Percentiles rank a stretch among this genome's conserved stretches.
phyloP scores from a whole-genome alignment of 768 basidiomycete species.

The Rubroboletus satanas region DNA sequence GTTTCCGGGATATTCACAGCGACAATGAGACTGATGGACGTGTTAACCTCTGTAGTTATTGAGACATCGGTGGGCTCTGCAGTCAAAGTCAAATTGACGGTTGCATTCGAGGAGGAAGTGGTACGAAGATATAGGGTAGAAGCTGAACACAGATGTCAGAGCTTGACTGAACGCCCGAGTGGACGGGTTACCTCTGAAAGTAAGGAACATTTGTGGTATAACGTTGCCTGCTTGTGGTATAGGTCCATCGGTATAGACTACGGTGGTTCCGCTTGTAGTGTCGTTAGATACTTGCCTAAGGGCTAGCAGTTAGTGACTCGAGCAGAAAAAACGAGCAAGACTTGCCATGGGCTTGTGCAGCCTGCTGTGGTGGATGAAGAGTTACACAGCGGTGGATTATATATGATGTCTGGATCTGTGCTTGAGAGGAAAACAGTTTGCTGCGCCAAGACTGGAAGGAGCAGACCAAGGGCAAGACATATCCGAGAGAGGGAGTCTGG shows the following conservation, averaged over 20 bases:
- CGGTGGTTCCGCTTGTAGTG: conserved; percentile 8
- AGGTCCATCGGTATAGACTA: conserved; percentile 42
- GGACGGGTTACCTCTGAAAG: conserved; percentile 44
- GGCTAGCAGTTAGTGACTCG: not conserved
- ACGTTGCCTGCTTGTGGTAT: conserved; percentile 38
- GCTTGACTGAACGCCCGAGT: not conserved
- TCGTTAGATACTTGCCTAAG: conserved; percentile 23
- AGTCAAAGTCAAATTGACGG: conserved; percentile 49
- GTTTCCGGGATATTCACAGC: conserved; percentile 40
- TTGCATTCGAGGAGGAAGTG: conserved; percentile 45
- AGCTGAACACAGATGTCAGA: conserved; percentile 30
- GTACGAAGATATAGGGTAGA: conserved; percentile 43
- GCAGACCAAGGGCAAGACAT: conserved; percentile 11
- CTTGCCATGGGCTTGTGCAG: conserved; percentile 28
- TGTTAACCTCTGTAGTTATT: conserved; percentile 37
- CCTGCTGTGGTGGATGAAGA: conserved; percentile 5
- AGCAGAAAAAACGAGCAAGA: not conserved
- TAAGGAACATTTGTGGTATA: conserved; percentile 56
- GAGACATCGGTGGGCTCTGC: conserved; percentile 34
- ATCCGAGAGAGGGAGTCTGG: conserved; percentile 18
- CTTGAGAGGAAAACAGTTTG: conserved; percentile 23
- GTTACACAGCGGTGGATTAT: conserved; percentile 25
- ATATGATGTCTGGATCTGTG: conserved; percentile 25
- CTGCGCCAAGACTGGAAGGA: conserved; percentile 12
- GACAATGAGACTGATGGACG: conserved; percentile 37